Evolutionary conservation across 1,284 basidiomycete species (phyloP), one percentile per base, ranked within the genome.

Genomic region (Leccinum ponderosum): DNA sequence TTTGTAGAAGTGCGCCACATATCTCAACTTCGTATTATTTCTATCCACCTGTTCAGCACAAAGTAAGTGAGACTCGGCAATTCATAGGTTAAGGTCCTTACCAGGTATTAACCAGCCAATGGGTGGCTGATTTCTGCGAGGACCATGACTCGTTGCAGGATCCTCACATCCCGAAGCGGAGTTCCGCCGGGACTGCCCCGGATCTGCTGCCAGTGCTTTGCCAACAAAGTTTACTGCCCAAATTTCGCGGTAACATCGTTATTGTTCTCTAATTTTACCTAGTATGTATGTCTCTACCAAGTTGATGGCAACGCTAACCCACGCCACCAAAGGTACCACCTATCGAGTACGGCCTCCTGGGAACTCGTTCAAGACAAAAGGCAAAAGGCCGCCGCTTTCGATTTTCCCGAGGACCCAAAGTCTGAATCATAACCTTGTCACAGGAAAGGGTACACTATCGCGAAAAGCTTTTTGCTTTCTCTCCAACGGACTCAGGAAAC

Each of bases 381-480:
- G 90, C 4, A 93, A 78, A 91, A 87, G 73, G 90, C 87, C 58
- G 87, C 89, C 63, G 87, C 87, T 27, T 91, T 91, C 69, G 89
- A 91, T 66, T 82, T 87, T 55, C 86, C 87, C 1, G 83, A 87
- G 59, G 90, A 92, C 72, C 89, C 90, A 14, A 87, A 84, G 71
- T 80, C 39, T 11, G 39, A 42, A 42, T 42, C 39, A 17, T 11
- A 17, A 17, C 8, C 39, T 17, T 17, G 39, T 42, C 39, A 42
- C 80, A 33, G 86, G 85, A 17, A 76, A 84, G 73, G 92, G 85
- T 62, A 89, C 87, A 3, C 88, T 94, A 17, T 8, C 72, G 93
- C 94, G 29, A 97, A 98, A 98, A 76, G 94, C 94, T 0, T 95
- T 97, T 75, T 97, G 97, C 72, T 95, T 93, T 74, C 81, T 97